Base-by-base conservation (phyloP, 768 basidiomycete species). In the Kondoa subrosea region DNA sequence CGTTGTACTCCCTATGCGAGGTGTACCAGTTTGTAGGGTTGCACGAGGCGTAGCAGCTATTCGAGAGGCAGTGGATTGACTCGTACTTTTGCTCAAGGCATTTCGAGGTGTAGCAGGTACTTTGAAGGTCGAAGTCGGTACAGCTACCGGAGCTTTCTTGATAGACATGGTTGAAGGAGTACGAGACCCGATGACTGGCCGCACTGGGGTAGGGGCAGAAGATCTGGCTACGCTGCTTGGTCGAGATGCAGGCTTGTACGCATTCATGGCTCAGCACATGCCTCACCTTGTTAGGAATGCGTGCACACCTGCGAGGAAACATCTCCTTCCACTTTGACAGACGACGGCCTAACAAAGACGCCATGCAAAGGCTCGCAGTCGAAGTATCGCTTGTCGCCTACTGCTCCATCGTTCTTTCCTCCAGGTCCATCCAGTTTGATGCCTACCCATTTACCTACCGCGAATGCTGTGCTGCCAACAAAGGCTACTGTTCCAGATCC, bases 371-470 rank as follows among this genome's bases (percentile, higher is more conserved):
- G 79, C 73, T 82, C 82, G 79, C 91, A 96, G 21, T 79, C 80
- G 77, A 99, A 99, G 79, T 97, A 99, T 1, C 77, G 70, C 62
- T 68, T 68, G 8, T 71, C 90, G 34, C 85, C 80, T 4, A 99
- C 87, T 1, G 84, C 83, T 0, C 95, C 95, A 73, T 97, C 89
- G 80, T 99, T 99, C 85, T 97, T 99, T 50, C 95, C 95, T 58
- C 83, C 86, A 4, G 83, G 78, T 73, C 86, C 85, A 67, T 82
- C 83, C 59, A 99, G 82, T 74, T 93, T 91, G 65, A 97, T 70
- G 12, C 95, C 95, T 63, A 95, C 82, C 93, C 93, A 99, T 81
- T 87, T 90, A 0, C 95, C 95, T 1, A 84, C 77, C 26, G 88
- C 83, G 76, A 96, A 96, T 1, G 82, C 81, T 0, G 93, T 92